These are phyloP conservation scores for Diplosphaera chodatii DNA, from an alignment of 139 green algal genomes.

Conservation along the genomic window DNA sequence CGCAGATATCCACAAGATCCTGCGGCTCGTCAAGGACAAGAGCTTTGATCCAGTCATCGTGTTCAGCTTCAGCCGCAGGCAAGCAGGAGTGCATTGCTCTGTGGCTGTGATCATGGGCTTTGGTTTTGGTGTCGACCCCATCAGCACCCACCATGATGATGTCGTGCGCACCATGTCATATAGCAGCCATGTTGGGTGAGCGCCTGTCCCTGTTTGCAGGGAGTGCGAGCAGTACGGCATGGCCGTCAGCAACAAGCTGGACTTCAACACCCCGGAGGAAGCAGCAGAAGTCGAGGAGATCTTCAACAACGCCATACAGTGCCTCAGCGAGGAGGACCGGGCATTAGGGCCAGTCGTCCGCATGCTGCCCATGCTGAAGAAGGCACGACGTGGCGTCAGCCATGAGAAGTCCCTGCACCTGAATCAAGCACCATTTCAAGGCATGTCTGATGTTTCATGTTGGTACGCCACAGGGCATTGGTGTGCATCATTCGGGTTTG, in stretches of 20 bases:
- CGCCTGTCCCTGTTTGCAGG: constrained; percentile 8
- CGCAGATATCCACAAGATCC: constrained; percentile 43
- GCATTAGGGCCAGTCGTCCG: constrained; percentile 58
- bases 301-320: constrained; percentile 69
- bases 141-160: too few relatives aligned
- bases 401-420: too few relatives aligned
- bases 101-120: too few relatives aligned
- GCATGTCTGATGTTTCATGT: too few relatives aligned
- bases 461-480: too few relatives aligned
- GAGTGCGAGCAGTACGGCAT: constrained; percentile 65
- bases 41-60: constrained; percentile 85
- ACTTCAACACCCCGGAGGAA: constrained; percentile 51
- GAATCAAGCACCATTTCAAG: too few relatives aligned
- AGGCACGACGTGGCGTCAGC: too few relatives aligned
- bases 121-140: too few relatives aligned
- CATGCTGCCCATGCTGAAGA: constrained; percentile 79
- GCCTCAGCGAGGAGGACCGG: constrained; percentile 74
- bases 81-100: too few relatives aligned
- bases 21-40: constrained; percentile 59
- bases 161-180: too few relatives aligned
- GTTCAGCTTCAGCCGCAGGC: constrained; percentile 83
- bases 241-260: constrained; percentile 21
- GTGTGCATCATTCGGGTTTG: constrained; percentile 90
- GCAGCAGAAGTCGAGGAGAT: constrained; percentile 41
- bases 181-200: too few relatives aligned